A percentile compares a stretch with the other conserved stretches of the same genome.
phyloP scores from a whole-genome alignment of 345 rosid genomes.

The Melaleuca alternifolia region DNA sequence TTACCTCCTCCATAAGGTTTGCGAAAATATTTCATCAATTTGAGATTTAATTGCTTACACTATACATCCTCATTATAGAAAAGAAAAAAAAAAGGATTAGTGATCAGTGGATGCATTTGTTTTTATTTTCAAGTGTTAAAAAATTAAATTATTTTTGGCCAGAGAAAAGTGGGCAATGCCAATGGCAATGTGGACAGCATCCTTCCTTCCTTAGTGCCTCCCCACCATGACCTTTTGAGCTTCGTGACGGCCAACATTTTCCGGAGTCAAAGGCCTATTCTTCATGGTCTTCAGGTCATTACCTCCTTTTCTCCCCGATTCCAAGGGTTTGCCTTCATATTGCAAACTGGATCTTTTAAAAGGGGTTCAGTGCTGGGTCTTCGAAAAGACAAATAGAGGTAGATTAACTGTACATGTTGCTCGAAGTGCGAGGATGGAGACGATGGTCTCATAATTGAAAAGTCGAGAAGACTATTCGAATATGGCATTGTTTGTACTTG shows the following conservation, averaged over 20 bases:
- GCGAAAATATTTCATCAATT: background rate
- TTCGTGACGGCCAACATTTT: background rate
- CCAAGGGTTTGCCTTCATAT: background rate
- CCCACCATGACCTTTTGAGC: background rate
- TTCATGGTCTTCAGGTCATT: background rate
- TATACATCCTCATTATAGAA: background rate
- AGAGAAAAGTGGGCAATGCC: background rate
- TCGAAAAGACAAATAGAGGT: background rate
- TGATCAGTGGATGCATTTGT: background rate
- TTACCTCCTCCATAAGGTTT: background rate
- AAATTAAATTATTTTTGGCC: background rate
- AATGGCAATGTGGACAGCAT: background rate
- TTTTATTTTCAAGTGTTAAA: background rate
- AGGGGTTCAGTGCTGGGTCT: background rate
- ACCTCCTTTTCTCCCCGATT: background rate
- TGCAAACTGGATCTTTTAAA: background rate
- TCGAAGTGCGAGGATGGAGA: background rate
- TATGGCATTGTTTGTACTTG: background rate
- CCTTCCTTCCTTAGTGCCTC: background rate
- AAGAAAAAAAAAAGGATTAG: background rate
- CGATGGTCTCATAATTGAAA: background rate
- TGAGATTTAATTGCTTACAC: background rate
- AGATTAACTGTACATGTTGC: background rate
- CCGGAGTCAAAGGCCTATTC: background rate
- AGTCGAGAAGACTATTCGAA: background rate